These are phyloP conservation scores for Mortierella sp. DNA, from an alignment of 371 early-diverging fungal species.

Conservation along the genomic window DNA sequence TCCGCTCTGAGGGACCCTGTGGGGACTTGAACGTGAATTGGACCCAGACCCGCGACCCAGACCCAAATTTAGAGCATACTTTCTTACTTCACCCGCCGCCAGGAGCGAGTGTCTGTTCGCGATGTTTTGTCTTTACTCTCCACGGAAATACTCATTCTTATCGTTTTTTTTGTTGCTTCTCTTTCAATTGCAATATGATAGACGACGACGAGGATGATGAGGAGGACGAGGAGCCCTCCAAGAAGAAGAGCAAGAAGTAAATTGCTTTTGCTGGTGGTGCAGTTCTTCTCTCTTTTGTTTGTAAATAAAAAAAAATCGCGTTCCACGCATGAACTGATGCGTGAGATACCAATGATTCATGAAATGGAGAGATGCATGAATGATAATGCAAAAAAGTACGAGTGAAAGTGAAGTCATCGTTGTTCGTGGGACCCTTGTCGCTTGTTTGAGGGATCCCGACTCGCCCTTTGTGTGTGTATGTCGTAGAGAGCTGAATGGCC, in stretches of 20 bases:
- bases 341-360: not conserved
- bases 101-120: not conserved
- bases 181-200: not conserved
- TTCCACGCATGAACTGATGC: not conserved
- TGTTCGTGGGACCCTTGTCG: too few species aligned
- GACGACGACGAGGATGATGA: constrained; percentile 37
- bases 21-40: not conserved
- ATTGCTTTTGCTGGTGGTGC: not conserved
- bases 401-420: not conserved
- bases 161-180: not conserved
- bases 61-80: not conserved
- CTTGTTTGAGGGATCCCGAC: too few species aligned
- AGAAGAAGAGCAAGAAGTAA: constrained; percentile 59
- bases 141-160: not conserved
- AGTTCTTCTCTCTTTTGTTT: not conserved
- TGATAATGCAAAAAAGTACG: not conserved
- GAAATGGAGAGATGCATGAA: not conserved
- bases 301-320: constrained; percentile 12
- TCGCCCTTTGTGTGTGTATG: too few species aligned
- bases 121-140: constrained; percentile 9
- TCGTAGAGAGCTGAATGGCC: too few species aligned
- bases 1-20: constrained; percentile 2
- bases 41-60: constrained; percentile 4
- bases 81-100: not conserved
- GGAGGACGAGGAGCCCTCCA: constrained; percentile 44